A percentile compares a stretch with the other conserved stretches of the same genome.
phyloP scores from a whole-genome alignment of 208 protist genomes.

The Leishmania arabica region DNA sequence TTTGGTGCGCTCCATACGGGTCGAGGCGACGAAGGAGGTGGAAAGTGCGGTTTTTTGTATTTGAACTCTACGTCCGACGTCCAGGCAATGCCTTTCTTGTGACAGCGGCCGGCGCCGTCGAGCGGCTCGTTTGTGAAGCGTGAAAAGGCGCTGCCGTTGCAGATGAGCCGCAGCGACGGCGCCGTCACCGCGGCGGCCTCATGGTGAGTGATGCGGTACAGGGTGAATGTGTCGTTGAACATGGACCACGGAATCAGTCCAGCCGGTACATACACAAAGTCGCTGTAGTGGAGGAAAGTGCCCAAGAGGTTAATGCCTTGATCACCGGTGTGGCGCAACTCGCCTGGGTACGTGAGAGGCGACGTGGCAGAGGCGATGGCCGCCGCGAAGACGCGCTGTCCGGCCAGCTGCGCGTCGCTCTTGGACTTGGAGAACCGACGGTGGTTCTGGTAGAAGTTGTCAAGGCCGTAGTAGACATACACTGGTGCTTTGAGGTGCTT shows the following conservation, averaged over 20 bases:
- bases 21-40: slow-evolving; percentile 4
- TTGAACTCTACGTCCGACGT: slow-evolving; percentile 84
- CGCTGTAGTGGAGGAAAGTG: slow-evolving; percentile 32
- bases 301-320: slow-evolving; percentile 15
- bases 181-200: not conserved
- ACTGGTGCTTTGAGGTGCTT: slow-evolving; percentile 86
- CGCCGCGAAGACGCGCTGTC: slow-evolving; percentile 21
- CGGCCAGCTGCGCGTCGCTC: slow-evolving; percentile 76
- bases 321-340: slow-evolving; percentile 38
- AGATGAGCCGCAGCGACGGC: slow-evolving; percentile 38
- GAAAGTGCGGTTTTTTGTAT: slow-evolving; percentile 75
- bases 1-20: slow-evolving; percentile 60
- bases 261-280: slow-evolving; percentile 94
- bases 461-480: slow-evolving; percentile 98
- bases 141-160: slow-evolving; percentile 84
- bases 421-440: slow-evolving; percentile 90
- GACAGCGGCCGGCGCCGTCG: slow-evolving; percentile 45
- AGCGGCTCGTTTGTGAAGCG: slow-evolving; percentile 61
- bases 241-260: slow-evolving; percentile 97
- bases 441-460: slow-evolving; percentile 99
- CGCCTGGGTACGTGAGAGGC: slow-evolving; percentile 65
- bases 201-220: slow-evolving; percentile 33
- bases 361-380: slow-evolving; percentile 38
- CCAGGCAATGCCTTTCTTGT: slow-evolving; percentile 96
- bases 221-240: slow-evolving; percentile 97